phyloP scores from a whole-genome alignment of 331 rosid genomes.

The Telfairia occidentalis region DNA sequence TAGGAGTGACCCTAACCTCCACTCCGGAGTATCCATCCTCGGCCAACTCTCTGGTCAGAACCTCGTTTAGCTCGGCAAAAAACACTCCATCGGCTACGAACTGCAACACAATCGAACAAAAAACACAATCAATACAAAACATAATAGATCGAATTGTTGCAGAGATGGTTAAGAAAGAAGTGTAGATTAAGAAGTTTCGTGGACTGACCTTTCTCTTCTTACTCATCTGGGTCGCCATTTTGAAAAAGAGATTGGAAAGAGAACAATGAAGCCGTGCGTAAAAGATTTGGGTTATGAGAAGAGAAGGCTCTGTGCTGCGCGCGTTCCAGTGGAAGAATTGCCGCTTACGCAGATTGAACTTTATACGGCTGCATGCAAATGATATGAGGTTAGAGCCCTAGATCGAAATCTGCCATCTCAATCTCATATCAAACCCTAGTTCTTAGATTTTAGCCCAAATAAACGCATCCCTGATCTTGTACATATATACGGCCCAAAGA shows the following conservation, averaged over 20 bases:
- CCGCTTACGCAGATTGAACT: background rate
- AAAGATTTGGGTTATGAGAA: slow-evolving; percentile 7
- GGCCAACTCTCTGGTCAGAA: slow-evolving; percentile 79
- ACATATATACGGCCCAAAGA: background rate
- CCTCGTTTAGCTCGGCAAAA: slow-evolving; percentile 87
- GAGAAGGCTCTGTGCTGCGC: slow-evolving; percentile 13
- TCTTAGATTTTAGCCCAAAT: background rate
- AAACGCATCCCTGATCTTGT: background rate
- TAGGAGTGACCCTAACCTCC: slow-evolving; percentile 88
- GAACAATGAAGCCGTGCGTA: background rate
- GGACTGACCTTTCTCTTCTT: slow-evolving; percentile 69
- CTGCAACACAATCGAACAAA: slow-evolving; percentile 19
- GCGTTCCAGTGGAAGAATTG: background rate
- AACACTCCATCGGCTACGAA: slow-evolving; percentile 91
- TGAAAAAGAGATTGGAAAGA: background rate
- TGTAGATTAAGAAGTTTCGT: background rate
- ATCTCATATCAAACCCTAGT: too few species aligned
- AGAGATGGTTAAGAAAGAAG: background rate
- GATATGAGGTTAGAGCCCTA: too few species aligned
- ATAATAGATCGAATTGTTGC: background rate
- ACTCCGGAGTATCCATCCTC: slow-evolving; percentile 95
- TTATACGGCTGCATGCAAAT: background rate
- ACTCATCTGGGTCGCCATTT: slow-evolving; percentile 77
- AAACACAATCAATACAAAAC: background rate
- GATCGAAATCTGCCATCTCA: too few species aligned